Evolutionary conservation across 1,139 yeast species (phyloP).

Genomic region (Magnusiomyces suaveolens): DNA sequence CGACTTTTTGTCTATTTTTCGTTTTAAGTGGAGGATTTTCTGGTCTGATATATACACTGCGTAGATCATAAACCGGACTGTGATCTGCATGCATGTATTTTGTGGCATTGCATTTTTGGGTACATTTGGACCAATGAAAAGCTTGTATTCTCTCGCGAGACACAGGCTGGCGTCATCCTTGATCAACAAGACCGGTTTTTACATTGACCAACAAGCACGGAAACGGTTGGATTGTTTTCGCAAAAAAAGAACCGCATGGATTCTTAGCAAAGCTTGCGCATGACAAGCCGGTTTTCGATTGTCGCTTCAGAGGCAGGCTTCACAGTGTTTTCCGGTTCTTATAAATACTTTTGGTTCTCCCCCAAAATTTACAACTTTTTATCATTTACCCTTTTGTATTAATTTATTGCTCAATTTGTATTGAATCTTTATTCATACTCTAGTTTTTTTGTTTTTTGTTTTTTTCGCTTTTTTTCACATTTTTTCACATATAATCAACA

Average conservation of each 20-base stretch:
- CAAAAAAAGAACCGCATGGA: neutral
- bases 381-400: conserved; percentile 18
- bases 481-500: conserved; percentile 24
- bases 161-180: too few species aligned
- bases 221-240: neutral
- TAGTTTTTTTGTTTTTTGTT: neutral
- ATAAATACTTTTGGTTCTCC: neutral
- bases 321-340: too few species aligned
- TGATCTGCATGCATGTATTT: conserved; percentile 11
- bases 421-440: neutral
- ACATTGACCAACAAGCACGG: too few species aligned
- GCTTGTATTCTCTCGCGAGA: neutral
- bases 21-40: conserved; percentile 3
- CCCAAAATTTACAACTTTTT: conserved; percentile 3
- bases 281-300: too few species aligned
- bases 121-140: conserved; percentile 12
- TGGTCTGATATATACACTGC: conserved; percentile 4
- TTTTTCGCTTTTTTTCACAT: neutral
- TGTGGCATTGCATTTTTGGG: conserved; percentile 12
- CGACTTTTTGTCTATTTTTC: neutral
- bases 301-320: too few species aligned
- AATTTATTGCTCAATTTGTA: neutral
- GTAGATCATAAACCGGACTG: conserved; percentile 10
- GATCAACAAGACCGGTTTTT: too few species aligned
- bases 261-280: too few species aligned